These are phyloP conservation scores for Colletotrichum spinosum DNA, from an alignment of 2,329 filamentous ascomycete genomes.

Conservation along the genomic window DNA sequence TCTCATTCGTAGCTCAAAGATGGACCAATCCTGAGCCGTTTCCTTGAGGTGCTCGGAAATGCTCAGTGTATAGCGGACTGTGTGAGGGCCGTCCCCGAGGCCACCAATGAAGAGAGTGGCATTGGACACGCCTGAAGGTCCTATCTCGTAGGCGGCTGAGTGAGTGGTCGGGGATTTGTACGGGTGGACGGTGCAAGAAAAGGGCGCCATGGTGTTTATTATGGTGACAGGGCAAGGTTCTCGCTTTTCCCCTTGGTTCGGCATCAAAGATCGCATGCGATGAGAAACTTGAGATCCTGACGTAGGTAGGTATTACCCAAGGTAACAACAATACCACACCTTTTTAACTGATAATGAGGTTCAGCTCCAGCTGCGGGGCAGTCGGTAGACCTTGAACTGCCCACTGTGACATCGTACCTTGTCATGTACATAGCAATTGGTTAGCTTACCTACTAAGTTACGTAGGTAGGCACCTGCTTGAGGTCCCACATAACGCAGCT, in stretches of 20 bases:
- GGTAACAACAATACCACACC: no score
- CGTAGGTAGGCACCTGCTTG: no score
- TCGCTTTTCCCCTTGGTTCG: not conserved
- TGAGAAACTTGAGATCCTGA: no score
- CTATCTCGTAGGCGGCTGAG: constrained; percentile 61
- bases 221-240: not conserved
- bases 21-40: constrained; percentile 57
- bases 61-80: constrained; percentile 66
- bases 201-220: constrained; percentile 15
- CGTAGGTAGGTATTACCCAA: not conserved
- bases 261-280: not conserved
- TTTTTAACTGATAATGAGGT: no score
- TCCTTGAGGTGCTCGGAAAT: constrained; percentile 58
- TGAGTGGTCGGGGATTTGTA: constrained; percentile 54
- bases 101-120: constrained; percentile 78
- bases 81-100: constrained; percentile 76
- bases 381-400: not conserved
- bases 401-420: not conserved
- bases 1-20: constrained; percentile 67
- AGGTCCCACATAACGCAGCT: no score
- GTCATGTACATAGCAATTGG: no score
- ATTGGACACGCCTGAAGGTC: constrained; percentile 58
- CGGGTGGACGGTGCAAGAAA: constrained; percentile 57
- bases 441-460: no score
- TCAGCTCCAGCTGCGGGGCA: not conserved